phyloP scores from a whole-genome alignment of 495 filamentous ascomycete species.

The Daldinia loculata region DNA sequence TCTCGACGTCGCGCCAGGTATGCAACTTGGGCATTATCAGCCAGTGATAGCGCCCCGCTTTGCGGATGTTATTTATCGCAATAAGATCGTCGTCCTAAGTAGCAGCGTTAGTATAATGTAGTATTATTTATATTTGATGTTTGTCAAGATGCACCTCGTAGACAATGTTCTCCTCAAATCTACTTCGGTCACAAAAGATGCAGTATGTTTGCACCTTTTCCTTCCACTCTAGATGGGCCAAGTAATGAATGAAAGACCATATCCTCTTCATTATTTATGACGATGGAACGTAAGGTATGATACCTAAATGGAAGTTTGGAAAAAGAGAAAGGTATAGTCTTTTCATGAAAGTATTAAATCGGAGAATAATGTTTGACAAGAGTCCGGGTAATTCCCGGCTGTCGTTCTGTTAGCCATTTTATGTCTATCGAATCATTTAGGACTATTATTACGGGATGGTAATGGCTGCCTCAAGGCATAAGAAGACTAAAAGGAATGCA shows the following conservation, averaged over 20 bases:
- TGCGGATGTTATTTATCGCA: conserved; percentile 27
- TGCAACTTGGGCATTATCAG: conserved; percentile 36
- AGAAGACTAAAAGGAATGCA: neutral
- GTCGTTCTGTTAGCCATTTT: neutral
- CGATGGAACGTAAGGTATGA: neutral
- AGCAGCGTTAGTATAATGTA: neutral
- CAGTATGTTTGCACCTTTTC: conserved; percentile 22
- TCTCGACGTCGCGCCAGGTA: conserved; percentile 28
- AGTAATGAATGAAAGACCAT: conserved; percentile 17
- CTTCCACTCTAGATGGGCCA: conserved; percentile 31
- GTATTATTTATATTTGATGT: neutral
- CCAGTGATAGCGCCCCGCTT: conserved; percentile 29
- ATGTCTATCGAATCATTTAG: neutral
- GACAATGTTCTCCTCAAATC: conserved; percentile 28
- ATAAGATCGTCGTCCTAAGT: conserved; percentile 23
- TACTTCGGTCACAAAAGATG: conserved; percentile 31
- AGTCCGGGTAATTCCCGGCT: conserved; percentile 1
- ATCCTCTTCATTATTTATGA: conserved; percentile 4
- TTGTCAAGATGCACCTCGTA: conserved; percentile 19
- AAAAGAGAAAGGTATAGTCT: neutral
- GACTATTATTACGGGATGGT: neutral
- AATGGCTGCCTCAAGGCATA: neutral
- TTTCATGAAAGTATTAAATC: neutral
- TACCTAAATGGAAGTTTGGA: neutral
- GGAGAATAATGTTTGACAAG: neutral